Evolutionary conservation across 331 rosid genomes (phyloP), one percentile per base, ranked within the genome.

Genomic region (Malus hybrid): DNA sequence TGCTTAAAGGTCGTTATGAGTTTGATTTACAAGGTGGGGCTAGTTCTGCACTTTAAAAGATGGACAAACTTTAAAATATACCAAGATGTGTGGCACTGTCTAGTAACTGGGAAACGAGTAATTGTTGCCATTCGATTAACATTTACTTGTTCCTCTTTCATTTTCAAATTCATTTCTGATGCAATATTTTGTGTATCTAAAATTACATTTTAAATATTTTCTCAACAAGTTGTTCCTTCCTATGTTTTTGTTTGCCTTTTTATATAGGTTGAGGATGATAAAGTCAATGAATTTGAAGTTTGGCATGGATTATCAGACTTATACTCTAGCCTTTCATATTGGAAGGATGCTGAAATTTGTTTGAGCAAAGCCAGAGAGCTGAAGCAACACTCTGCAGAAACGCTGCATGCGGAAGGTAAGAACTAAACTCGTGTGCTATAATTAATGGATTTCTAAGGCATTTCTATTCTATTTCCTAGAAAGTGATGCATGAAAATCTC

Each of bases 311-410:
- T 95, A 61, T 89, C 99, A 77, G 87, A 80, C 76, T 84, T 95
- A 63, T 95, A 95, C 80, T 89, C 96, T 26, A 92, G 93, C 69
- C 97, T 95, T 80, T 90, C 96, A 64, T 89, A 84, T 80, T 89
- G 92, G 97, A 95, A 86, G 79, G 99, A 95, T 83, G 97, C 97
- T 62, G 99, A 90, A 85, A 81, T 92, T 79, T 95, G 99, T 79
- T 85, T 95, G 89, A 86, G 83, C 8, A 95, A 95, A 86, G 97
- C 92, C 77, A 85, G 80, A 56, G 93, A 89, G 76, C 79, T 86
- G 65, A 92, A 88, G 85, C 75, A 56, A 69, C 84, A 82, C 76
- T 85, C 93, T 44, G 88, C 87, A 10, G 96, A 89, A 80, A 75
- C 85, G 22, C 77, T 81, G 82, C 90, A 83, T 70, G 81, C 88